A percentile compares a stretch with the other conserved stretches of the same genome.
phyloP scores from a whole-genome alignment of 768 basidiomycete species.

The Coprinellus aureogranulatus region DNA sequence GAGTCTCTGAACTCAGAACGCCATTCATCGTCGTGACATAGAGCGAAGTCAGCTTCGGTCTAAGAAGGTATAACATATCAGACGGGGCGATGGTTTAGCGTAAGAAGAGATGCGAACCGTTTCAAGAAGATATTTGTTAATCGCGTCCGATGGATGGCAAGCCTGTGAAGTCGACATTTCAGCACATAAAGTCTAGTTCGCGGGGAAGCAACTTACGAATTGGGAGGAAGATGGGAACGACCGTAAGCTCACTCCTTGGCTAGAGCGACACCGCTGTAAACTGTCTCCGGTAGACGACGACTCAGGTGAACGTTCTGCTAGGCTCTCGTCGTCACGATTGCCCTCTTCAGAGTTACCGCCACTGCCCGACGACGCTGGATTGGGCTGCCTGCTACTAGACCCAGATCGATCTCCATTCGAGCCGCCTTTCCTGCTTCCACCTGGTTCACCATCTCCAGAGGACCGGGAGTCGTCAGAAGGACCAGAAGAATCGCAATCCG shows the following conservation, averaged over 20 bases:
- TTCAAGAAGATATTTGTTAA: neutral
- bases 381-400: no score
- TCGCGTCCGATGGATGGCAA: neutral
- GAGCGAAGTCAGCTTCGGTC: neutral
- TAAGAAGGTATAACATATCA: neutral
- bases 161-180: neutral
- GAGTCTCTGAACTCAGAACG: neutral
- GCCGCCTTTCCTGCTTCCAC: no score
- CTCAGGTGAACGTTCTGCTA: no score
- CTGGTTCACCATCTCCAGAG: no score
- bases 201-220: neutral
- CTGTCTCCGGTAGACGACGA: no score
- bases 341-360: no score
- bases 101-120: neutral
- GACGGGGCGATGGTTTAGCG: neutral
- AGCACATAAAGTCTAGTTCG: neutral
- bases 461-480: no score
- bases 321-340: no score
- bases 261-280: no score
- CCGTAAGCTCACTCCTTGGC: no score
- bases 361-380: no score
- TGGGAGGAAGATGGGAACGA: neutral
- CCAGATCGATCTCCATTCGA: no score
- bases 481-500: neutral
- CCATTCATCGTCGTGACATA: neutral